Evolutionary conservation across 495 filamentous ascomycete species (phyloP).

Genomic region (Hypoxylon cercidicola): DNA sequence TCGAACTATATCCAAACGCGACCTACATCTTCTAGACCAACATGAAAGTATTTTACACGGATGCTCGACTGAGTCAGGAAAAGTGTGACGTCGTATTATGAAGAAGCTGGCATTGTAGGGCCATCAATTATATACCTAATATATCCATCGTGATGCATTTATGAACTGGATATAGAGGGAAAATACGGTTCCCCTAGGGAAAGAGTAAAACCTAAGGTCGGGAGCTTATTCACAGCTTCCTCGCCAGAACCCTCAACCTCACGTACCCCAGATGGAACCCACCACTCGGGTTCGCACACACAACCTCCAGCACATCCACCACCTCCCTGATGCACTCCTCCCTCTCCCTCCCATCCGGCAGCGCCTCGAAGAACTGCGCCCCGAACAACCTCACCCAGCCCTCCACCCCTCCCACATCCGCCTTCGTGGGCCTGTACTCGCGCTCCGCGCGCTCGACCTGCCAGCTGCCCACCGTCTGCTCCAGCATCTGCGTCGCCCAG

Average conservation of each 20-base stretch:
- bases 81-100: too few relatives aligned
- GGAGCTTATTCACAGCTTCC: constrained; percentile 55
- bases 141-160: too few relatives aligned
- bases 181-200: too few relatives aligned
- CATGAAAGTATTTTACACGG: too few relatives aligned
- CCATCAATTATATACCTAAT: too few relatives aligned
- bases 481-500: constrained; percentile 63
- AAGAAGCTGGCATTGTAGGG: too few relatives aligned
- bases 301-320: constrained; percentile 64
- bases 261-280: constrained; percentile 75
- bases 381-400: constrained; percentile 79
- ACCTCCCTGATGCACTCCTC: constrained; percentile 67
- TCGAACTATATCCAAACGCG: too few relatives aligned
- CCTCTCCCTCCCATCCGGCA: constrained; percentile 57
- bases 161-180: too few relatives aligned
- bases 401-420: constrained; percentile 68
- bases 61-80: too few relatives aligned
- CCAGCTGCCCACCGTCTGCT: constrained; percentile 64
- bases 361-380: constrained; percentile 62
- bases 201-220: background rate
- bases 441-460: constrained; percentile 68
- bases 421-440: constrained; percentile 71
- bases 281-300: constrained; percentile 65
- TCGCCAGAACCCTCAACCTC: constrained; percentile 72
- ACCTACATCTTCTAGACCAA: too few relatives aligned